These are phyloP conservation scores for Lichtheimia ornata DNA, from an alignment of 371 early-diverging fungal genomes.

Conservation along the genomic window DNA sequence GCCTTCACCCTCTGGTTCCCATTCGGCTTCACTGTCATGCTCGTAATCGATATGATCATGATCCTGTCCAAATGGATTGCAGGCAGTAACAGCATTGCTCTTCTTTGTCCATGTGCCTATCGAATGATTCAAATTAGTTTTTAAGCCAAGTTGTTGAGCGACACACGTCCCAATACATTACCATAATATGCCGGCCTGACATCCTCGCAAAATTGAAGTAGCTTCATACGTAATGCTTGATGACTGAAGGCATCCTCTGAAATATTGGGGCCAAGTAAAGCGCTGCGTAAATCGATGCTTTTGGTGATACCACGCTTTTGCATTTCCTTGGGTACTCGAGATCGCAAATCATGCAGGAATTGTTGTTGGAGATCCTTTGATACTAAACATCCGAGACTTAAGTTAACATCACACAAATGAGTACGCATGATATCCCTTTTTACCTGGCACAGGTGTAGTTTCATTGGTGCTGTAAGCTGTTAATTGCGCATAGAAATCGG, in stretches of 20 bases:
- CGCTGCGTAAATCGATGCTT: constrained; percentile 18
- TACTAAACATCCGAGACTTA: constrained; percentile 1
- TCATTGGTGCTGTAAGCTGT: constrained; percentile 3
- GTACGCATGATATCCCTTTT: background rate
- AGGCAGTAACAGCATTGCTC: constrained; percentile 56
- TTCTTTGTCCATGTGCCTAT: constrained; percentile 77
- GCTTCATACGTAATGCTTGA: constrained; percentile 54
- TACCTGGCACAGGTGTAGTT: constrained; percentile 4
- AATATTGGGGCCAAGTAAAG: constrained; percentile 17
- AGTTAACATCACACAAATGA: too few species aligned
- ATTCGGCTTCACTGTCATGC: constrained; percentile 87
- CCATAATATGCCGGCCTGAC: constrained; percentile 82
- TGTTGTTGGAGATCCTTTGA: constrained; percentile 16
- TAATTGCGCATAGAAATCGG: constrained; percentile 28
- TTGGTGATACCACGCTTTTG: constrained; percentile 18
- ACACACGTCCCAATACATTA: constrained; percentile 10
- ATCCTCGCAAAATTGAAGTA: constrained; percentile 74
- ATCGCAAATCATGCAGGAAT: constrained; percentile 11
- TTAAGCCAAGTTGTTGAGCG: background rate
- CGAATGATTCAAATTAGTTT: background rate
- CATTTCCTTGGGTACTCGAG: constrained; percentile 6
- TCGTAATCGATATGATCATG: constrained; percentile 73
- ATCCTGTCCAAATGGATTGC: constrained; percentile 69
- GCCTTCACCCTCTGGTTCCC: constrained; percentile 91
- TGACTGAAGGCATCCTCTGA: constrained; percentile 14